These are phyloP conservation scores for Syzygium syzygioides DNA, from an alignment of 441 rosid species.

Conservation along the genomic window DNA sequence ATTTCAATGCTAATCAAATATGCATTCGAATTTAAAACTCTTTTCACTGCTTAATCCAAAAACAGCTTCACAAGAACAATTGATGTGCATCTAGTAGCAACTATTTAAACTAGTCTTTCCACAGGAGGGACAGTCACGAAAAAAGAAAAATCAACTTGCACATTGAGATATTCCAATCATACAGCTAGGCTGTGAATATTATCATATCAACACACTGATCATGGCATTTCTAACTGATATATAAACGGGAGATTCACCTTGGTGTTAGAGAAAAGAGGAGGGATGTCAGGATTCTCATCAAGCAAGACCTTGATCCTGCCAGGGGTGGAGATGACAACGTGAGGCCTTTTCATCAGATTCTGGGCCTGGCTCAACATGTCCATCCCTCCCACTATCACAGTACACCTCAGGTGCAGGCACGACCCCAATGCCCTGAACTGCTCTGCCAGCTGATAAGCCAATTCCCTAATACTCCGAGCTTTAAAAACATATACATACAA, in stretches of 20 bases:
- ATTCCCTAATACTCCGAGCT: slow-evolving; percentile 37
- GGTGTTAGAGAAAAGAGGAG: slow-evolving; percentile 65
- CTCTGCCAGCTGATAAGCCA: slow-evolving; percentile 88
- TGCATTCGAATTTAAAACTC: neutral
- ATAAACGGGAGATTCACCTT: slow-evolving; percentile 34
- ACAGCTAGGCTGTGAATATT: neutral
- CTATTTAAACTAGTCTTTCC: neutral
- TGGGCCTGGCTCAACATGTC: slow-evolving; percentile 71
- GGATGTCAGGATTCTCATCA: slow-evolving; percentile 71
- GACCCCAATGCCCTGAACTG: slow-evolving; percentile 88
- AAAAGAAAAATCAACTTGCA: neutral
- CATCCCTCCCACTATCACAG: slow-evolving; percentile 91
- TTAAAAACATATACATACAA: neutral
- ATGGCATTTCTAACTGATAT: neutral
- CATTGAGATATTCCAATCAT: neutral
- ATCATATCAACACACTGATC: neutral
- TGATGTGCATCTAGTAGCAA: neutral
- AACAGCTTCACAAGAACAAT: neutral
- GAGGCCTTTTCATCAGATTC: slow-evolving; percentile 64
- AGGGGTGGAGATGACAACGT: slow-evolving; percentile 83
- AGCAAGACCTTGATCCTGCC: slow-evolving; percentile 82
- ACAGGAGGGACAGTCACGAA: neutral
- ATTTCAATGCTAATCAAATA: neutral
- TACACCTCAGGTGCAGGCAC: slow-evolving; percentile 65
- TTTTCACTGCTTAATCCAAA: neutral